Percentiles rank a stretch among this genome's conserved stretches.
Evolutionary conservation across 2,329 filamentous ascomycete genomes (phyloP).

Genomic region (Juglanconis juglandina): DNA sequence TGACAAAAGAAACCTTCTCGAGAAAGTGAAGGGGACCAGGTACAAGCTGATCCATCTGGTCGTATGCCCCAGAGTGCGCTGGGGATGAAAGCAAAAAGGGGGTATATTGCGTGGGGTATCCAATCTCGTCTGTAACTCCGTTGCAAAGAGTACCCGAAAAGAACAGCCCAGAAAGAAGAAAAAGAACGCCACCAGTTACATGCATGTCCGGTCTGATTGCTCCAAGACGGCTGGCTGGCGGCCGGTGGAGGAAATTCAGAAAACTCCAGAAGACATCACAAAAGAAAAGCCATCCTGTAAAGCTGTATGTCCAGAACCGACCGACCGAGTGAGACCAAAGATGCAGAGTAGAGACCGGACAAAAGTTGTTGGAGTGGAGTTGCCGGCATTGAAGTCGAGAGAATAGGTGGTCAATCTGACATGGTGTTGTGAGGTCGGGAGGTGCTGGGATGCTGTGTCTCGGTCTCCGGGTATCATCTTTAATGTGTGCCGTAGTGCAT

Average conservation of each 20-base stretch:
- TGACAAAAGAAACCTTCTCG: background rate
- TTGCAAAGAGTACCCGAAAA: background rate
- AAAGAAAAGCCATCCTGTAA: background rate
- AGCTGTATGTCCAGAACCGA: conserved; percentile 9
- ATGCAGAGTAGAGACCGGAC: conserved; percentile 13
- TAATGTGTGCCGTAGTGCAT: conserved; percentile 15
- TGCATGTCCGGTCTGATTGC: conserved; percentile 9
- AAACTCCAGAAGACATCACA: background rate
- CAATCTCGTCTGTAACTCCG: background rate
- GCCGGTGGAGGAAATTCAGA: background rate
- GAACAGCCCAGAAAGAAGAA: background rate
- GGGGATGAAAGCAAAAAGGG: background rate
- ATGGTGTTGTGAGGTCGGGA: conserved; percentile 5
- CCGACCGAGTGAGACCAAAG: conserved; percentile 9
- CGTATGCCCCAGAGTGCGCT: background rate
- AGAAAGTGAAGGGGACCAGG: background rate
- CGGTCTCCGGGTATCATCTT: conserved; percentile 25
- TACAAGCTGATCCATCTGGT: background rate
- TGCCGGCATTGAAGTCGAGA: conserved; percentile 1
- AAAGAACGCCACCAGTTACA: background rate
- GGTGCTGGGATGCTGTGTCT: conserved; percentile 10
- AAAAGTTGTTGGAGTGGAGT: conserved; percentile 20
- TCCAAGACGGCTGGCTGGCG: background rate
- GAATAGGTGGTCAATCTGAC: background rate
- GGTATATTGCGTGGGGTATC: background rate